Base-by-base conservation (phyloP, 2,329 filamentous ascomycete species). In the Talaromyces sp. region DNA sequence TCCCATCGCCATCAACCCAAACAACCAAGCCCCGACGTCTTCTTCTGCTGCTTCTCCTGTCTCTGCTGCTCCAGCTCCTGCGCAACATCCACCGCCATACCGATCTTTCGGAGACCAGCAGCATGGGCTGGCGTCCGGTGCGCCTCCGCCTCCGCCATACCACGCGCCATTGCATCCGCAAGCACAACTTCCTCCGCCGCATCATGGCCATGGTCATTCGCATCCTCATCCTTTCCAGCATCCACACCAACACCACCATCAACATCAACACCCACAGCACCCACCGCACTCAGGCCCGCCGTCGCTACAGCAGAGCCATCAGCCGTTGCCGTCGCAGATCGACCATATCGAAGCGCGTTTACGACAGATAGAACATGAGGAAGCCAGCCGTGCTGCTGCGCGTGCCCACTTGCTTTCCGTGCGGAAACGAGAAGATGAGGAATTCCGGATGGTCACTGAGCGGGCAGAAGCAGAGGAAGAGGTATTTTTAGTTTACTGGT, bases 1-100 rank as follows among this genome's bases (percentile, higher is more conserved):
- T 58, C 73, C 74, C 55, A 75, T 75, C 65, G 73, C 74, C 58
- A 75, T 75, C 67, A 75, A 75, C 56, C 73, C 74, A 11, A 71
- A 70, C 56, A 70, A 69, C 29, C 64, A 67, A 58, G 68, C 70
- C 56, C 70, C 71, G 19, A 71, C 70, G 41, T 69, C 74, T 8
- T 66, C 74, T 8, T 66, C 72, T 54, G 41, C 41, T 2, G 9
- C 41, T 19, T 7, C 41, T 19, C 17, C 41, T 19, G 41, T 17
- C 1, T 0, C 41, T 19, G 38, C 38, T n/a, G 41, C 19, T 9
- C 41, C 41, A n/a, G 41, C 41, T 9, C 10, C 43, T 2, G 43
- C n/a, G 19, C 43, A 46, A 46, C 43, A 46, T 5, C 66, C 73
- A 54, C 69, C 72, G 43, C 69, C 57, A 52, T 61, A 56, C n/a